Evolutionary conservation across 2,329 filamentous ascomycete genomes (phyloP), one percentile per base, ranked within the genome.

Genomic region (Mariannaea sp.): DNA sequence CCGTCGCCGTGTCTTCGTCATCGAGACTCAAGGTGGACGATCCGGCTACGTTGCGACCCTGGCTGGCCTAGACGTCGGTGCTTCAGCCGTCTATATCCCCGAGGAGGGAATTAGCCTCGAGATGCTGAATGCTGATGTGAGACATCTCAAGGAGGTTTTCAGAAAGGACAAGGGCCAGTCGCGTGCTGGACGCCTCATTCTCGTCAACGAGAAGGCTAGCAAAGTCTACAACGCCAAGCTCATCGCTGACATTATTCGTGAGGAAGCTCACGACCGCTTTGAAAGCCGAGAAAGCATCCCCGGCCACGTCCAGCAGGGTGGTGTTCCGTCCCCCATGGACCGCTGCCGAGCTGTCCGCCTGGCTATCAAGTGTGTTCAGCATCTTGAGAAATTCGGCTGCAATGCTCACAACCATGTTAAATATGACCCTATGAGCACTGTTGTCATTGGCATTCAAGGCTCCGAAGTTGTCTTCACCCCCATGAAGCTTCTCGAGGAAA

Each of bases 161-260:
- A 78, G 82, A 12, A 83, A 87, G 55, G 94, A 99, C 75, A 87
- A 86, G 67, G 94, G 94, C 53, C 89, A 94, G 71, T 91, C 88
- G 41, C 87, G 92, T 49, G 93, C 92, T 0, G 94, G 94, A 29
- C 93, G 96, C 63, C 83, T 97, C 57, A 95, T 99, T 59, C 84
- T 99, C n/a, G 86, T 96, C 71, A 97, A 97, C 73, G 94, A 99
- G 74, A 92, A 92, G 74, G 89, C 94, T 6, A 95, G 90, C 66
- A 86, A 82, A 66, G 92, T 92, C 13, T 97, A 97, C 79, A 90
- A 83, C 43, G 96, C 94, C 14, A 92, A 96, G 72, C 84, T 97
- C 53, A 93, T 99, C 66, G 92, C 93, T 27, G 88, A 93, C 69
- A 97, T 97, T 75, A 96, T 99, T 75, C 89, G 89, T 53, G 92